A percentile compares a stretch with the other conserved stretches of the same genome.
Conservation (phyloP, 2,329 filamentous ascomycete genomes). For the Botryotinia convoluta region DNA sequence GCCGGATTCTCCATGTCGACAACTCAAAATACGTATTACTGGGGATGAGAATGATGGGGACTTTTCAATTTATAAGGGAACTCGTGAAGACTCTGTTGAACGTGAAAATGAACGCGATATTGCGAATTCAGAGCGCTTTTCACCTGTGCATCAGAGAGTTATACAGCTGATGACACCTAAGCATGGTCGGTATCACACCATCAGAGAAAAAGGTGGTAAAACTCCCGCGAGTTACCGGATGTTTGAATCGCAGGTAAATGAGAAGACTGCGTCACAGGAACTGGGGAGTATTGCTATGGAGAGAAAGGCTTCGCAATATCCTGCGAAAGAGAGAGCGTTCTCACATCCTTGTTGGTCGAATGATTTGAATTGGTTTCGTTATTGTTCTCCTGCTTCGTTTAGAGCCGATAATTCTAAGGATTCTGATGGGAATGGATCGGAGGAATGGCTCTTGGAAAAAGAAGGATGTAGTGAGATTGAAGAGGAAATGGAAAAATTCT, state of each 20-base stretch:
- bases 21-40: accelerated
- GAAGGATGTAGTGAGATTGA: neutral
- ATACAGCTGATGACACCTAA: neutral
- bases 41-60: neutral
- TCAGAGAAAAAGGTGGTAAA: too few relatives aligned
- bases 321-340: neutral
- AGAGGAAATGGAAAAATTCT: neutral
- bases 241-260: neutral
- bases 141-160: neutral
- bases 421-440: neutral
- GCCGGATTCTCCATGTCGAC: neutral
- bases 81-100: neutral
- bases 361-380: neutral
- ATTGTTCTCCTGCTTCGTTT: neutral
- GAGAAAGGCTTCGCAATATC: neutral
- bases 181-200: neutral
- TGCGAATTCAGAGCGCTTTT: neutral
- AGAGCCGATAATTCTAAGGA: neutral
- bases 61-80: neutral
- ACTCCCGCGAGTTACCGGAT: too few relatives aligned
- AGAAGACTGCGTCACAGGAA: neutral
- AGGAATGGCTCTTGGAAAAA: neutral
- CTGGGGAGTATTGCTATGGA: neutral
- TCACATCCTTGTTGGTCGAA: neutral
- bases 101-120: neutral